phyloP scores from a whole-genome alignment of 192 early-diverging fungal species.

The Coemansia biformis region DNA sequence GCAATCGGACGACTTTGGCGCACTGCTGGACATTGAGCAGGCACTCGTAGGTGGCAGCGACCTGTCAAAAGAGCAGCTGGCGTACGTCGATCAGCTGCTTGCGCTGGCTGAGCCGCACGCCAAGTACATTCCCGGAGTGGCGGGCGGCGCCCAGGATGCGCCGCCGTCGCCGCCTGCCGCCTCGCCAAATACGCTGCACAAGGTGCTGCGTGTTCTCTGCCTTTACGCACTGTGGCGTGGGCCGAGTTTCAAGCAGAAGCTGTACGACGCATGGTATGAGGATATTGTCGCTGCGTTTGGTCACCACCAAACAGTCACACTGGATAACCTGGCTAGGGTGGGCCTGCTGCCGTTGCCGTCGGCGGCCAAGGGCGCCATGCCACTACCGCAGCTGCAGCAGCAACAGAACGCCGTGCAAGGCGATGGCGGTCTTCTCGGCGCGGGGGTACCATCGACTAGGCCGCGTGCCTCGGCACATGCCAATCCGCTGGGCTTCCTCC shows the following conservation, averaged over 20 bases:
- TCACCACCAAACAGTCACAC: constrained; percentile 78
- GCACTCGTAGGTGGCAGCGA: constrained; percentile 36
- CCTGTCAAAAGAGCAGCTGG: constrained; percentile 17
- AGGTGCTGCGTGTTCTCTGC: constrained; percentile 75
- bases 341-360: constrained; percentile 57
- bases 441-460: constrained; percentile 17
- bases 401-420: not conserved
- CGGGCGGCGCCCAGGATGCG: constrained; percentile 10
- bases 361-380: constrained; percentile 40
- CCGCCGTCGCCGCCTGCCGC: constrained; percentile 7
- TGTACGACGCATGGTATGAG: constrained; percentile 73
- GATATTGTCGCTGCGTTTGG: constrained; percentile 92
- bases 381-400: too few relatives aligned
- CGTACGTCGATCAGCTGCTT: constrained; percentile 72
- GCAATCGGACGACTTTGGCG: constrained; percentile 75
- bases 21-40: constrained; percentile 84
- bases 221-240: constrained; percentile 79
- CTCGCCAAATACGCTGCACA: constrained; percentile 39
- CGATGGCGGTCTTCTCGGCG: constrained; percentile 9
- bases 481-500: constrained; percentile 48
- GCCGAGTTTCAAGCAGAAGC: constrained; percentile 72
- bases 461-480: constrained; percentile 25
- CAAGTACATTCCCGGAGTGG: constrained; percentile 45
- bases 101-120: constrained; percentile 80
- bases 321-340: constrained; percentile 67